Percentiles rank a stretch among this genome's conserved stretches.
These are phyloP conservation scores for Colletotrichum orchidophilum DNA, from an alignment of 2,329 filamentous ascomycete genomes.

Conservation along the genomic window DNA sequence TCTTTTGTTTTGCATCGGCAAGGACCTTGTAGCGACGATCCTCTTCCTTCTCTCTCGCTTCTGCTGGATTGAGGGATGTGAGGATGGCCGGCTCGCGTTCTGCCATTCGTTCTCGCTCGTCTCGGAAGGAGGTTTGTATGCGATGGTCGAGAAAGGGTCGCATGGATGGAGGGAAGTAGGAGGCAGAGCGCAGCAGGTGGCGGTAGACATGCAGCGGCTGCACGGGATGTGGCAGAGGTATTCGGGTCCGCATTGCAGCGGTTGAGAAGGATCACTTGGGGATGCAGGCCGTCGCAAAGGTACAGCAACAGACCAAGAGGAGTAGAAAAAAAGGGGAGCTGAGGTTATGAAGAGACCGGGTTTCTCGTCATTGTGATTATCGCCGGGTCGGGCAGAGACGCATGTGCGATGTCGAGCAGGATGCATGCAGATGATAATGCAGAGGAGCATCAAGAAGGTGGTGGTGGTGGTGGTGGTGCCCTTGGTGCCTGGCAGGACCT, in stretches of 20 bases:
- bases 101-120: constrained; percentile 37
- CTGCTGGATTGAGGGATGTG: constrained; percentile 48
- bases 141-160: constrained; percentile 52
- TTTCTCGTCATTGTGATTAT: not conserved
- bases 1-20: constrained; percentile 25
- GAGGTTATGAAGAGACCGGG: not conserved
- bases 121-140: constrained; percentile 56
- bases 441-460: constrained; percentile 4
- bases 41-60: constrained; percentile 5
- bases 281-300: not conserved
- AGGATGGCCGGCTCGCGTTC: constrained; percentile 51
- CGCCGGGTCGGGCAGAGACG: constrained; percentile 17
- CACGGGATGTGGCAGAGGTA: constrained; percentile 45
- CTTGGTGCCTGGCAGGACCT: not conserved
- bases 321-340: no score
- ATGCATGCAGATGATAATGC: constrained; percentile 26
- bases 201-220: constrained; percentile 61
- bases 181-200: constrained; percentile 67
- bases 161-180: constrained; percentile 66
- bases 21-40: constrained; percentile 19
- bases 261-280: no score
- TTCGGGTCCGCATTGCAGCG: constrained; percentile 33
- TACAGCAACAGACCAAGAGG: no score
- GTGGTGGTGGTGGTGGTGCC: no score
- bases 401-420: constrained; percentile 29